Base-by-base conservation (phyloP, 176 grass and related monocot species). In the Bolboschoenus planiculmis region DNA sequence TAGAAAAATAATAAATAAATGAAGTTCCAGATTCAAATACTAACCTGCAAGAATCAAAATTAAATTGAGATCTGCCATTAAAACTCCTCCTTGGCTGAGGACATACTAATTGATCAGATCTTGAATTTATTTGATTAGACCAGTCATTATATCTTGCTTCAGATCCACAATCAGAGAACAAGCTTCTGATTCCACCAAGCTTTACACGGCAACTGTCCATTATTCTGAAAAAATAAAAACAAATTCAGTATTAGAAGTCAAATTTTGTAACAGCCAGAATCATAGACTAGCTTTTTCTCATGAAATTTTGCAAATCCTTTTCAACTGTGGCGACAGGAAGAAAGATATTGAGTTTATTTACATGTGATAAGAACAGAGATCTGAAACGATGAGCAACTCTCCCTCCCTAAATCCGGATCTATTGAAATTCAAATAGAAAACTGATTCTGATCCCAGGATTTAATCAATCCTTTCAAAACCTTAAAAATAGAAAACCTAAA, bases 11-110 rank as follows among this genome's bases (percentile, higher is more conserved):
- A 79, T 8, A 77, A 27, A 29, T 14, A 56, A 40, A 58, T 51
- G 9, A 59, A 39, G 6, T 30, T 50, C 14, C 7, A 56, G 4
- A 47, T 31, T 65, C 2, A 46, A 82, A 60, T 8, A 82, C 56
- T 82, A 20, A 82, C 80, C 58, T 57, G 23, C 48, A 80, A 56
- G 77, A 80, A 80, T 82, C 58, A 82, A 82, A 82, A 82, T 82
- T 34, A 18, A 82, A 10, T 46, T 61, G 56, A 7, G 80, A 82
- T 63, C 80, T 2, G 1, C 36, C 31, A 46, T 82, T 82, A 34
- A 66, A 82, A 46, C 80, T 82, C 40, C 80, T 47, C 60, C 58
- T 65, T 33, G 80, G 80, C 20, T 44, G 80, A 82, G 80, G 80
- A 36, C 80, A 82, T 0, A 82, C 26, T 20, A 82, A 65, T 65